These are phyloP conservation scores for Pelargonium myrrhifolium DNA, from an alignment of 441 rosid species.

Conservation along the genomic window DNA sequence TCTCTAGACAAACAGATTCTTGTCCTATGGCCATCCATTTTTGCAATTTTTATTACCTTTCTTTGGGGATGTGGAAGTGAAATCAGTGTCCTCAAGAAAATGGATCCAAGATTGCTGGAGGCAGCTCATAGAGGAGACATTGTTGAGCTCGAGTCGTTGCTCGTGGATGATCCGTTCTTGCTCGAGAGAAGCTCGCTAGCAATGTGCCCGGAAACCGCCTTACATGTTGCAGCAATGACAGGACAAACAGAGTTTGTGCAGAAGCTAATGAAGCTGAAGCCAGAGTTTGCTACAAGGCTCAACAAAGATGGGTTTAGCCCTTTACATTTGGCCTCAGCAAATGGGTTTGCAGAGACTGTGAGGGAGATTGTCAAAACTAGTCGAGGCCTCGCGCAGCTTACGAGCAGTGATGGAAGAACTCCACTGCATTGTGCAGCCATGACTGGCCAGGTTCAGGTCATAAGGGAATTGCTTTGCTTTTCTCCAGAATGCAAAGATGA, in stretches of 20 bases:
- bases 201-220: constrained; percentile 19
- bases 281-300: constrained; percentile 16
- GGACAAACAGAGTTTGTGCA: constrained; percentile 23
- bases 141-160: constrained; percentile 11
- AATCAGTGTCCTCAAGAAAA: neutral
- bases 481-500: constrained; percentile 4
- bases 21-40: neutral
- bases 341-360: constrained; percentile 21
- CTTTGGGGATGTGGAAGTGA: too few relatives aligned
- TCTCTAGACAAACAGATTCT: too few relatives aligned
- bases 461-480: constrained; percentile 8
- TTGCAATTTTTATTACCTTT: neutral
- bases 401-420: constrained; percentile 20
- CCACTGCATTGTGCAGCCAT: constrained; percentile 21
- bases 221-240: constrained; percentile 25
- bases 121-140: constrained; percentile 28
- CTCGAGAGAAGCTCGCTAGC: constrained; percentile 18
- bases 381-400: constrained; percentile 18
- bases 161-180: constrained; percentile 27
- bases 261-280: constrained; percentile 22
- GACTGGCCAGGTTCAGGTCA: constrained; percentile 11
- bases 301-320: constrained; percentile 28
- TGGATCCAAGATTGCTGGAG: constrained; percentile 21
- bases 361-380: constrained; percentile 14
- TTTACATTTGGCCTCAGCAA: constrained; percentile 30